Percentiles rank a stretch among this genome's conserved stretches.
Conservation (phyloP, 1,139 yeast genomes). For the Protomyces pachydermus region DNA sequence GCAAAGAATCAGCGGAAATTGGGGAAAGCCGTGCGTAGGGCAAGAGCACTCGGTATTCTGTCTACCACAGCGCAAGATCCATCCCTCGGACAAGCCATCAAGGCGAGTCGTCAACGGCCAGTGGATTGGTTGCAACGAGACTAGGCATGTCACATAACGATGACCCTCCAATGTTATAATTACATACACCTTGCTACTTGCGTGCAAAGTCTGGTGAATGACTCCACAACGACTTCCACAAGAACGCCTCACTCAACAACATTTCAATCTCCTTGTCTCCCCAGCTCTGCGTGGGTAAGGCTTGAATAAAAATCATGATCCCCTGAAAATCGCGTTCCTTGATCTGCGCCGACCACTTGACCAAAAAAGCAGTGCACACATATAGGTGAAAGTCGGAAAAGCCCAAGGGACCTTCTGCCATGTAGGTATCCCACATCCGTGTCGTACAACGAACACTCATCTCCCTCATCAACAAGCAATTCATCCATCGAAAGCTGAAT, state of each 20-base stretch:
- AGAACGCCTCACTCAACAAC: constrained; percentile 88
- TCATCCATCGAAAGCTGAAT: constrained; percentile 98
- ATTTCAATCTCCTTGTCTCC: constrained; percentile 83
- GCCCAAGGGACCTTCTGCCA: constrained; percentile 77
- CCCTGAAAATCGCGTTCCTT: constrained; percentile 92
- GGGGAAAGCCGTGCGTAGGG: constrained; percentile 44
- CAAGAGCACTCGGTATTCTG: constrained; percentile 64
- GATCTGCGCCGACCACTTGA: constrained; percentile 74
- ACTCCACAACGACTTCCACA: constrained; percentile 78
- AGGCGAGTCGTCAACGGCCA: neutral
- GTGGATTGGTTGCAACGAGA: neutral
- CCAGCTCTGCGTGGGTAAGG: constrained; percentile 83
- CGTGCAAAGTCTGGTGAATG: constrained; percentile 21
- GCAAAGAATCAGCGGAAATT: constrained; percentile 16
- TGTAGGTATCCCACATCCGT: constrained; percentile 97
- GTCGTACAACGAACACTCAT: constrained; percentile 69
- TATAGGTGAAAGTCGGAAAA: constrained; percentile 91
- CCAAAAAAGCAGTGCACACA: constrained; percentile 96
- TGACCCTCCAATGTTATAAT: neutral
- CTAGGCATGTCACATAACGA: neutral
- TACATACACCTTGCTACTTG: neutral
- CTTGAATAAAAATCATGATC: constrained; percentile 80
- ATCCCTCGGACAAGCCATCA: neutral
- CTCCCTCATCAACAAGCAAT: constrained; percentile 92
- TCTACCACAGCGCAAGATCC: constrained; percentile 41